Evolutionary conservation across 257 asterid genomes (phyloP).

Genomic region (Solanum virginianum): DNA sequence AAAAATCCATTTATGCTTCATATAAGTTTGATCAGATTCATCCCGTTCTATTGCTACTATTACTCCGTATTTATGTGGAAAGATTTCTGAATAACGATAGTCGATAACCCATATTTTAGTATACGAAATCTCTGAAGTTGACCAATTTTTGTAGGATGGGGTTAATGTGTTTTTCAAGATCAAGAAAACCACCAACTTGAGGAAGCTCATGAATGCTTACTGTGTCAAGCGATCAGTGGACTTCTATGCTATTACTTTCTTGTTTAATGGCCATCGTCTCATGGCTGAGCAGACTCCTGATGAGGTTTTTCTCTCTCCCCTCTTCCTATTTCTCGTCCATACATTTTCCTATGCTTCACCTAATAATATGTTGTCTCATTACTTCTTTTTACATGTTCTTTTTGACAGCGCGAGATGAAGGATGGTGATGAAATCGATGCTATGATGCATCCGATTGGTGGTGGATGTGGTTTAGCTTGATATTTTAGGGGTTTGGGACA

Average conservation of each 20-base stretch:
- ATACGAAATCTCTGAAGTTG: not conserved
- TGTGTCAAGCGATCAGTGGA: slow-evolving; percentile 28
- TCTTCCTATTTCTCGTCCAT: not conserved
- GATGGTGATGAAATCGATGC: slow-evolving; percentile 37
- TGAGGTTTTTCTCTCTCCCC: slow-evolving; percentile 10
- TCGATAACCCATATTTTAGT: not conserved
- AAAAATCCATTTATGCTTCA: not conserved
- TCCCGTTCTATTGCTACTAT: not conserved
- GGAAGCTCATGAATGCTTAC: slow-evolving; percentile 35
- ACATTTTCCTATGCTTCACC: not conserved
- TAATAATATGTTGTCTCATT: not conserved
- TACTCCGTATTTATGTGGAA: not conserved
- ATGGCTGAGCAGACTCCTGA: slow-evolving; percentile 28
- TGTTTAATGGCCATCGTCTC: slow-evolving; percentile 29
- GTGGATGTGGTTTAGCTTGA: not conserved
- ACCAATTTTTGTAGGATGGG: slow-evolving; percentile 20
- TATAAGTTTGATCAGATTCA: not conserved
- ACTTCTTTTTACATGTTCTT: not conserved
- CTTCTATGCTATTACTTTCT: slow-evolving; percentile 17
- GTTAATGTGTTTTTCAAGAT: slow-evolving; percentile 26
- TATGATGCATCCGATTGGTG: slow-evolving; percentile 22
- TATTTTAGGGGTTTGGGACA: not conserved
- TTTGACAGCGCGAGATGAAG: slow-evolving; percentile 18
- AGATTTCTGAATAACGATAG: not conserved
- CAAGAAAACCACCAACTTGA: slow-evolving; percentile 23